Evolutionary conservation across 2,329 filamentous ascomycete genomes (phyloP).

Genomic region (Phaeosphaeriaceae sp.): DNA sequence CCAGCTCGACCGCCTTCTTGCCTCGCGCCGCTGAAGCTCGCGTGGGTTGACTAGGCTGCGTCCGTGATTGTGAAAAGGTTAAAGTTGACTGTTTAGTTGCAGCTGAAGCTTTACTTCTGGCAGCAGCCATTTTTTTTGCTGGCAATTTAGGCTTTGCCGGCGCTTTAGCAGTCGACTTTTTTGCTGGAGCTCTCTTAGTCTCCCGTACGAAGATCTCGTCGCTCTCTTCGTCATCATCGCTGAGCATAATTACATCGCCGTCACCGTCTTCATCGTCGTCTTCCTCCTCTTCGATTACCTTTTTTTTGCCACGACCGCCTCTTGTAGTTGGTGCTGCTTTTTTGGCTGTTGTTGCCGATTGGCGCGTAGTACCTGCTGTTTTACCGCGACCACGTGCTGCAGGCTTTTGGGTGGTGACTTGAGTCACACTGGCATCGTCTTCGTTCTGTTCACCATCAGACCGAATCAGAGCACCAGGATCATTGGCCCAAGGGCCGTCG

Average conservation of each 20-base stretch:
- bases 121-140: constrained; percentile 31
- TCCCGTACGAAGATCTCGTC: constrained; percentile 52
- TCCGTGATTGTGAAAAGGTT: constrained; percentile 50
- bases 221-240: constrained; percentile 57
- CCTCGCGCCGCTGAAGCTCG: constrained; percentile 28
- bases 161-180: constrained; percentile 26
- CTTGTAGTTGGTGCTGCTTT: constrained; percentile 43
- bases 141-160: constrained; percentile 33
- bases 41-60: constrained; percentile 42
- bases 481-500: constrained; percentile 84
- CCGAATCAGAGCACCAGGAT: constrained; percentile 68
- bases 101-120: constrained; percentile 24
- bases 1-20: constrained; percentile 49
- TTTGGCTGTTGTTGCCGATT: constrained; percentile 35
- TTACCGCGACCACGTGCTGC: constrained; percentile 56
- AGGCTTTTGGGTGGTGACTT: constrained; percentile 46
- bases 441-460: constrained; percentile 58
- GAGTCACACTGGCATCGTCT: constrained; percentile 40
- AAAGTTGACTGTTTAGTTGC: constrained; percentile 49
- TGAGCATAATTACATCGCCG: constrained; percentile 52
- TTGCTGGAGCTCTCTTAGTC: constrained; percentile 35
- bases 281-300: constrained; percentile 51
- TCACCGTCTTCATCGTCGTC: constrained; percentile 45
- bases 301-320: constrained; percentile 49
- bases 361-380: constrained; percentile 47